Conservation (phyloP, 1,139 yeast genomes). For the Yamadazyma siamensis region DNA sequence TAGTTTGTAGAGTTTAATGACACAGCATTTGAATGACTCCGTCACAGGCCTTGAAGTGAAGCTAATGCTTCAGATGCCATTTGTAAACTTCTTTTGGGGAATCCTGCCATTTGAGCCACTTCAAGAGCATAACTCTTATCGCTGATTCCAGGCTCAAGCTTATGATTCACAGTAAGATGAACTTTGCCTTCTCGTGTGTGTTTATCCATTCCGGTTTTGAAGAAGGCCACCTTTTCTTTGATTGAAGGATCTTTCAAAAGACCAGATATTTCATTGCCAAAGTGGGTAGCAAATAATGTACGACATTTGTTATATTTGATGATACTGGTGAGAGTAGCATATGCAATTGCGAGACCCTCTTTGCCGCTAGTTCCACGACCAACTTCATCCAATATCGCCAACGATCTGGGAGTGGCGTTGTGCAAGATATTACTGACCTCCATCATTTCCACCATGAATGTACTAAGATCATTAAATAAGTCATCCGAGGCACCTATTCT, state of each 20-base stretch:
- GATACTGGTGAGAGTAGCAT: conserved; percentile 67
- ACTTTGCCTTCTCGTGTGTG: conserved; percentile 19
- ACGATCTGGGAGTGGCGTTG: conserved; percentile 70
- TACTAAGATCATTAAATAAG: conserved; percentile 77
- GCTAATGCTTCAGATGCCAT: conserved; percentile 48
- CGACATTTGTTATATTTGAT: conserved; percentile 59
- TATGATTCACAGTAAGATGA: conserved; percentile 54
- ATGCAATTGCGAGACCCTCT: conserved; percentile 91
- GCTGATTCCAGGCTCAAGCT: conserved; percentile 68
- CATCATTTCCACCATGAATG: conserved; percentile 98
- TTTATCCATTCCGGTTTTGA: conserved; percentile 45
- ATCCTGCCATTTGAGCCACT: conserved; percentile 82
- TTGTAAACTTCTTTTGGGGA: conserved; percentile 59
- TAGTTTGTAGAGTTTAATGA: conserved; percentile 1
- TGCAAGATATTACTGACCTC: conserved; percentile 80
- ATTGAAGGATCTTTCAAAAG: conserved; percentile 22
- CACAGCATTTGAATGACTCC: background rate
- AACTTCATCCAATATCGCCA: conserved; percentile 92
- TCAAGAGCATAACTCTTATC: conserved; percentile 78
- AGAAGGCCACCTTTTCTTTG: conserved; percentile 39
- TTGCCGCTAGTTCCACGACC: conserved; percentile 92
- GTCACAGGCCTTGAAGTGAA: no score
- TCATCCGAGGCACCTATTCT: conserved; percentile 93
- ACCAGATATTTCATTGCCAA: conserved; percentile 62
- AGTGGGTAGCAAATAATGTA: conserved; percentile 90